Evolutionary conservation across 2,329 filamentous ascomycete genomes (phyloP), one percentile per base, ranked within the genome.

Genomic region (Aspergillus phoenicis): DNA sequence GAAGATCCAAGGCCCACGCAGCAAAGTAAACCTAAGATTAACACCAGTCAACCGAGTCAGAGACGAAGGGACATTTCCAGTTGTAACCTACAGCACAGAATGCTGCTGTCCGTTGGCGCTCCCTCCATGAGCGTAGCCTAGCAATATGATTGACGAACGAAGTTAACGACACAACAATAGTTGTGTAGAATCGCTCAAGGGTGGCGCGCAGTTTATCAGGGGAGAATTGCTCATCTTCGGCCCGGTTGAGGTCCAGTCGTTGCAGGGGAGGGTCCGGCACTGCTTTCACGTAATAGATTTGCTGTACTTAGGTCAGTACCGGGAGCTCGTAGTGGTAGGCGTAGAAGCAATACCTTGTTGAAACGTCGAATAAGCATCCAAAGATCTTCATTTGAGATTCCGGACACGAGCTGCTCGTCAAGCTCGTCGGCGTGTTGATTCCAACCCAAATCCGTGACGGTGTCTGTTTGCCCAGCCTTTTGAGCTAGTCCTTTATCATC

Each of bases 191-290:
- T 13, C 92, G 83, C 76, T 96, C 92, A 4, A 95, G 73, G 57
- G 90, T 92, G 2, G 88, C 86, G 10, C 91, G 84, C 48, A 96
- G 80, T 77, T 95, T 95, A 70, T 95, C 91, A 0, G 91, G 91
- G 0, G 89, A 91, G 73, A 95, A 95, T 60, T 93, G 89, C 66
- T 95, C 91, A 57, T 94, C 88, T 41, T 93, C 89, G 4, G 91
- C 88, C 59, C 91, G 89, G 67, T 93, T 91, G 61, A 96, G 83
- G 73, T 96, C 91, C 39, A 96, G 79, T 13, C 87, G 86, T 5
- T 89, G 90, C 1, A 89, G 83, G 1, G 85, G 82, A 7, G 85
- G 76, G 52, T 83, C 74, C 0, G 83, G 78, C 8, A 88, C 85
- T 28, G 89, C 86, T 72, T 90, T 91, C 67, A 95, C 89, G 76